These are phyloP conservation scores for Maudiozyma turicensis DNA, from an alignment of 805 yeast species.

Conservation along the genomic window DNA sequence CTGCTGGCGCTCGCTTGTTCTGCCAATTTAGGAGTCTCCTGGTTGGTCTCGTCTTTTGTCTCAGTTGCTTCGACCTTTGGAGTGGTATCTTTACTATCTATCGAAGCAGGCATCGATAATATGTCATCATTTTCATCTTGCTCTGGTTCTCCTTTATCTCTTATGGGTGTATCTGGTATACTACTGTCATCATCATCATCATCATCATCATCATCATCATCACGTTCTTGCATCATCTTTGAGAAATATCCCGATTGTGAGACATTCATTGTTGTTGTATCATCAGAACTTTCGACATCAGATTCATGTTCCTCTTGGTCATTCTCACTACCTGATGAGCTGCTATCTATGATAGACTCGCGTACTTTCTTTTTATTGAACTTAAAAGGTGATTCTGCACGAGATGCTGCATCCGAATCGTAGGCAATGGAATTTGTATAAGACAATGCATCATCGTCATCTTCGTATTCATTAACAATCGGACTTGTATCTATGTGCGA, in stretches of 20 bases:
- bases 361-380: conserved; percentile 8
- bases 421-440: conserved; percentile 6
- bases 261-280: conserved; percentile 8
- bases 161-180: neutral
- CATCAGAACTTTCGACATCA: conserved; percentile 5
- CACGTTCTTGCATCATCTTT: conserved; percentile 11
- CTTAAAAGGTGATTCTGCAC: conserved; percentile 7
- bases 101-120: neutral
- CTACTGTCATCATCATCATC: neutral
- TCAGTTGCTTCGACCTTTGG: neutral
- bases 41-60: neutral
- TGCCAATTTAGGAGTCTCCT: neutral
- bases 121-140: conserved; percentile 1
- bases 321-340: conserved; percentile 8
- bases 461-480: neutral
- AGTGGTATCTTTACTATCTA: neutral
- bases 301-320: neutral
- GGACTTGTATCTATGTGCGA: too few species aligned
- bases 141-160: neutral
- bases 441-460: conserved; percentile 6
- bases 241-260: conserved; percentile 22
- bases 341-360: conserved; percentile 11
- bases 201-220: conserved; percentile 1
- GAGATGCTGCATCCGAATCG: conserved; percentile 4
- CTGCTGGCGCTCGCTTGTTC: neutral